Evolutionary conservation across 2,329 filamentous ascomycete species (phyloP), one percentile per base, ranked within the genome.

Genomic region (Parastagonospora nodorum): DNA sequence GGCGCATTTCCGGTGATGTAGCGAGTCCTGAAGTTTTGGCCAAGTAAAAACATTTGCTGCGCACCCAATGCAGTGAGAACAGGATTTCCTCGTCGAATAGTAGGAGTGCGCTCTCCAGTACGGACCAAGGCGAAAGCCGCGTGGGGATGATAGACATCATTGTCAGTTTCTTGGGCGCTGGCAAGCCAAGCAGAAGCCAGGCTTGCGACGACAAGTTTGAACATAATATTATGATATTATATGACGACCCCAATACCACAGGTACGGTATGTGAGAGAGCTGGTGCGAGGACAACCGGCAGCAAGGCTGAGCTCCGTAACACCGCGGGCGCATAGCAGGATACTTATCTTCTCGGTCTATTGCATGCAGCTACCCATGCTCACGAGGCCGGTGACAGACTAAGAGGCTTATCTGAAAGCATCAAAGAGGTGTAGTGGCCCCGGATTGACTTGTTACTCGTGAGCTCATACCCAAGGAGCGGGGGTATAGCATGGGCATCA

Each of bases 71-170:
- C 74, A 1, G 82, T 84, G 44, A 86, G 71, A 1, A 67, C 67
- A 5, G 67, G 69, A 2, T 74, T 58, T 7, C 50, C 53, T 28
- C 55, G 53, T 2, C 46, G 45, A 15, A 70, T 44, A 38, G 70
- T 59, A 2, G 83, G 83, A 5, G 80, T 83, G 43, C 77, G 78
- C 51, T 85, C 83, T 51, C 84, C 84, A 42, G 80, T 75, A 16
- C 79, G 72, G 31, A 80, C 78, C 60, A 82, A 84, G 48, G 81
- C 76, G 42, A 85, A 81, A 16, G 80, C 75, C 35, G 76, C 77
- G 73, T 76, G 76, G 42, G 75, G 67, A 27, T 74, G 74, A 53
- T 76, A 61, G 1, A 38, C 14, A 29, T 51, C 35, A 14, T 54
- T 57, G 27, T 64, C 54, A 41, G 51, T 50, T 37, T 50, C 53